Base-by-base conservation (phyloP, 208 protist species). In the Sergeia podlipaevii region DNA sequence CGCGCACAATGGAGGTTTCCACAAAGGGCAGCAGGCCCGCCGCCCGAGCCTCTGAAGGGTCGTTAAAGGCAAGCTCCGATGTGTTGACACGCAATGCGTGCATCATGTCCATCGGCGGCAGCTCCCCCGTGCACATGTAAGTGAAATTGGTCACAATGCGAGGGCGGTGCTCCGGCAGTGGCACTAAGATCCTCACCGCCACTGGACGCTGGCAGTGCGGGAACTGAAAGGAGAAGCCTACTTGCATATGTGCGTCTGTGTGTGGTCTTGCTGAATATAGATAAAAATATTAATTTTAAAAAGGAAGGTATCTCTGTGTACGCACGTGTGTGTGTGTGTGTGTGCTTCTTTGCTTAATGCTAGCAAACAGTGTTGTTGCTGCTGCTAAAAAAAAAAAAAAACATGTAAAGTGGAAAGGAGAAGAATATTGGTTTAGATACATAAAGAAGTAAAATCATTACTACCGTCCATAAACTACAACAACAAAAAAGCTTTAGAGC, bases 151-250 rank as follows among this genome's bases (percentile, higher is more conserved):
- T 66, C 11, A 70, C 67, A 10, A 73, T 63, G 49, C 56, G 65
- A 8, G 80, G 85, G 11, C 80, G 80, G 50, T 84, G 68, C 32
- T 70, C 70, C 0, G 72, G 68, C 11, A 71, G 33, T 0, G 70
- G 77, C n/a, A 92, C 53, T 23, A 74, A 44, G 13, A 86, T 33
- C 32, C 60, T 41, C 38, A 88, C 67, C 10, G 56, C 21, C 27
- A 82, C 51, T 36, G 75, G 64, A 7, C 49, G 54, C 30, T 65
- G 54, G n/a, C 39, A 51, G 30, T 67, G 66, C 2, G 84, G 78
- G 41, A 91, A 91, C n/a, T 64, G 60, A 37, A 91, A 81, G n/a
- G 72, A 60, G 1, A 91, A 65, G 24, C 61, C 62, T 20, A 55
- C 48, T 23, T 88, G 70, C 83, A 91, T 91, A 6, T 17, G 23